These are phyloP conservation scores for Arachis monticola DNA, from an alignment of 331 rosid species.

Conservation along the genomic window DNA sequence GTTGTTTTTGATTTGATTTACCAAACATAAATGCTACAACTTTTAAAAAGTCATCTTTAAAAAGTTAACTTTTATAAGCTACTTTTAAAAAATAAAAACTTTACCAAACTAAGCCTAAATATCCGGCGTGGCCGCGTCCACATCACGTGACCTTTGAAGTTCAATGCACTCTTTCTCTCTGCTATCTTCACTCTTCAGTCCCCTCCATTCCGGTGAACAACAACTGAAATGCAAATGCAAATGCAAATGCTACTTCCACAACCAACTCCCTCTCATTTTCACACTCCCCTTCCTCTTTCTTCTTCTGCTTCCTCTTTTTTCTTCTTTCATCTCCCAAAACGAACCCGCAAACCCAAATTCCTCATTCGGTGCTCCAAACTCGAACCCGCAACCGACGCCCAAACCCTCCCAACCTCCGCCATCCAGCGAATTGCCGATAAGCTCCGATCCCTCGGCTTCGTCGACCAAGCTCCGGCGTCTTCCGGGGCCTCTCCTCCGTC, in stretches of 20 bases:
- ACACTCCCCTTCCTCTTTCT: constrained; percentile 17
- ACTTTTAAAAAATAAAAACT: no score
- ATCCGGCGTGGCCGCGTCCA: no score
- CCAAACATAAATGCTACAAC: no score
- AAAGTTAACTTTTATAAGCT: no score
- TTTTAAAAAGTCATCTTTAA: no score
- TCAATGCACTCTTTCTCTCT: neutral
- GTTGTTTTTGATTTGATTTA: no score
- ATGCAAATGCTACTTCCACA: constrained; percentile 51
- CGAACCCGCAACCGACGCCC: constrained; percentile 37
- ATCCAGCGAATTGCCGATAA: constrained; percentile 87
- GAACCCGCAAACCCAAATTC: constrained; percentile 42
- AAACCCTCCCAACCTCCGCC: constrained; percentile 70
- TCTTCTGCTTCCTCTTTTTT: constrained; percentile 42
- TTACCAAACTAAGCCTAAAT: no score
- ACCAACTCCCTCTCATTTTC: constrained; percentile 43
- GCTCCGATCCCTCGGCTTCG: constrained; percentile 85
- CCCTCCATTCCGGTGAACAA: neutral
- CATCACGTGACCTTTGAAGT: neutral
- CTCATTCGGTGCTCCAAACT: constrained; percentile 53
- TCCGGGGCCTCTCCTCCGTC: neutral
- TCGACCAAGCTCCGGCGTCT: constrained; percentile 43
- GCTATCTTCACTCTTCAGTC: neutral
- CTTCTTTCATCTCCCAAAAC: constrained; percentile 45
- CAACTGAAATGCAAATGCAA: constrained; percentile 49